Base-by-base conservation (phyloP, 805 yeast species). In the Metschnikowia gelsemii region DNA sequence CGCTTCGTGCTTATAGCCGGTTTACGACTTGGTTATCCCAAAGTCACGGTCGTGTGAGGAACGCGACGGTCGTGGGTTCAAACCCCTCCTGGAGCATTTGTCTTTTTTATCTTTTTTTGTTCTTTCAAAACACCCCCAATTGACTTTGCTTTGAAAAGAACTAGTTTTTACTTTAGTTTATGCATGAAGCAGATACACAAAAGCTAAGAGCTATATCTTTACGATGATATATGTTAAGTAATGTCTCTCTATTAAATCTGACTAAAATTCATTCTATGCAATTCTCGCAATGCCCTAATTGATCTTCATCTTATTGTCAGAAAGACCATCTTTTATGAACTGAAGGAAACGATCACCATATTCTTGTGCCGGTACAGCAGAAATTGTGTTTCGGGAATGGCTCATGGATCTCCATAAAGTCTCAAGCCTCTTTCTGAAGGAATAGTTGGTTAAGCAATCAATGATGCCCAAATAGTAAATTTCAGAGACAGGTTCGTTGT, bases 401-500 rank as follows among this genome's bases (percentile, higher is more conserved):
- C 77, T 76, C 19, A 93, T 54, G 12, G 86, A 74, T 59, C 96
- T 77, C 81, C 89, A 84, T 48, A 87, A 78, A 0, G 98, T 91
- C 58, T 93, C 99, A 33, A 89, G 61, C 49, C 77, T 75, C 60
- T 93, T 93, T 50, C 80, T 66, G 17, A 82, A 62, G 0, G 86
- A 80, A 54, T 87, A 87, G 49, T 79, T 79, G 0, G 99, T 93
- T 51, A 93, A 70, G 63, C 96, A 91, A 59, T 93, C 99, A 49
- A 93, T 93, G 27, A 93, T 83, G 7, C 99, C 99, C 54, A 93
- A 67, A 56, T 90, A 93, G 64, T 93, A 93, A 6, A 91, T 77
- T 40, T 83, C 77, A 22, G 78, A 72, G 25, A 78, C 56, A 18
- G 87, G 86, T 34, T 78, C 73, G 56, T 84, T 73, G 23, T 74